Percentiles rank a stretch among this genome's conserved stretches.
These are phyloP conservation scores for Mortierella sp. DNA, from an alignment of 371 early-diverging fungal genomes.

Conservation along the genomic window DNA sequence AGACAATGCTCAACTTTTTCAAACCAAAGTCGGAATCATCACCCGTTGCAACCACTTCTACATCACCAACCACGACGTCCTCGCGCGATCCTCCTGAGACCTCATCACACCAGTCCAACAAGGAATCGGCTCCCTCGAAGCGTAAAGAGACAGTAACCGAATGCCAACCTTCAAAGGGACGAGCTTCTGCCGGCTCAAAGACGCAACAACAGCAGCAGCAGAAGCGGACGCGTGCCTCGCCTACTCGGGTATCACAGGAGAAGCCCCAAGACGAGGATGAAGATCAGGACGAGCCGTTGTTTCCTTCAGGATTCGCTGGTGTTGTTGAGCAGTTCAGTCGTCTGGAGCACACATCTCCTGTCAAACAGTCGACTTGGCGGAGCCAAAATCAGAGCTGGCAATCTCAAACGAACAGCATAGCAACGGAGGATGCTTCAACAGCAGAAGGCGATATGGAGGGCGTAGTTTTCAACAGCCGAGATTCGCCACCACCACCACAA, in stretches of 20 bases:
- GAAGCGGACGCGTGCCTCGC: neutral
- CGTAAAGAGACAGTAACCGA: neutral
- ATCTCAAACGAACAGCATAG: neutral
- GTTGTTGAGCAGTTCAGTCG: constrained; percentile 13
- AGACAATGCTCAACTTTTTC: constrained; percentile 50
- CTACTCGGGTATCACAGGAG: neutral
- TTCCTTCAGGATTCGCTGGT: constrained; percentile 23
- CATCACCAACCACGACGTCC: neutral
- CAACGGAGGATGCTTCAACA: neutral
- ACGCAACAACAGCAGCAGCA: neutral
- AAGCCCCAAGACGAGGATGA: neutral
- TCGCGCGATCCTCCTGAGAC: neutral
- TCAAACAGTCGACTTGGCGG: neutral
- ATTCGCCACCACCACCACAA: neutral
- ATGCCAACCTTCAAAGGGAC: neutral
- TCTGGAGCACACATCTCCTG: neutral
- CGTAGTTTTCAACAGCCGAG: neutral
- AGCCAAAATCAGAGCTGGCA: neutral
- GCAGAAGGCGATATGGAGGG: constrained; percentile 4
- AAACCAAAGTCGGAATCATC: constrained; percentile 30
- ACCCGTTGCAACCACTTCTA: neutral
- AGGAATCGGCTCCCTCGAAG: neutral
- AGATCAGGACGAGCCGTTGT: constrained; percentile 23
- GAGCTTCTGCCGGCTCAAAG: neutral
- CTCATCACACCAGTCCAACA: neutral